A percentile compares a stretch with the other conserved stretches of the same genome.
Conservation (phyloP, 73 alveolate species). For the Uronychia setigera region DNA sequence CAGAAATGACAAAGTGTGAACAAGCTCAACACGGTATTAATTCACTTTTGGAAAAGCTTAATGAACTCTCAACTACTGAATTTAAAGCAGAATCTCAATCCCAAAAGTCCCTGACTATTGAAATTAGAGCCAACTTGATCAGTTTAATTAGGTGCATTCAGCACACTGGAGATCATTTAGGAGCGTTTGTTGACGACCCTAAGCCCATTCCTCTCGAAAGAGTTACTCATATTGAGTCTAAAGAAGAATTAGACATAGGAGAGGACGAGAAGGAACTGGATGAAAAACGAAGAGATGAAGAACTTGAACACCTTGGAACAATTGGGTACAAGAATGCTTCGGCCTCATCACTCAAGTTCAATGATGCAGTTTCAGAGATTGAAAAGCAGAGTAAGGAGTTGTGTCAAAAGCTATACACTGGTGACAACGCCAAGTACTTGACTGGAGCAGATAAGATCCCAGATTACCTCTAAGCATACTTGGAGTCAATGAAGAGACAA, state of each 20-base stretch:
- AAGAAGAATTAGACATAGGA: conserved; percentile 58
- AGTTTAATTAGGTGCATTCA: conserved; percentile 79
- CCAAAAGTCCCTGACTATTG: conserved; percentile 8
- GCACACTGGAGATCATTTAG: conserved; percentile 75
- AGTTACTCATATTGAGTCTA: conserved; percentile 71
- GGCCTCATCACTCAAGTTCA: conserved; percentile 46
- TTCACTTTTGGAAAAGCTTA: conserved; percentile 61
- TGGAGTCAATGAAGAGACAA: conserved; percentile 76
- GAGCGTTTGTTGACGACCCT: conserved; percentile 70
- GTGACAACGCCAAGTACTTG: conserved; percentile 86
- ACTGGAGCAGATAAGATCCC: conserved; percentile 85
- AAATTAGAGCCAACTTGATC: conserved; percentile 62
- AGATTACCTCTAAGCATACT: conserved; percentile 78
- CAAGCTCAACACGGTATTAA: conserved; percentile 90
- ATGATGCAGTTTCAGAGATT: conserved; percentile 69
- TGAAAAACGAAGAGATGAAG: conserved; percentile 80
- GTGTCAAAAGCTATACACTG: conserved; percentile 85
- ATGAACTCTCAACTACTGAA: conserved; percentile 46
- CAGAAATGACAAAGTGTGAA: conserved; percentile 94
- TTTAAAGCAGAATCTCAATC: conserved; percentile 39
- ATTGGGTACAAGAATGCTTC: conserved; percentile 73
- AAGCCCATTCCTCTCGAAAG: conserved; percentile 60
- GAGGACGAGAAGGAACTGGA: conserved; percentile 81
- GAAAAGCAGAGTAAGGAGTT: conserved; percentile 82
- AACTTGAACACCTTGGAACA: conserved; percentile 76